Evolutionary conservation across 2,329 filamentous ascomycete species (phyloP).

Genomic region (Lachnellula hyalina): DNA sequence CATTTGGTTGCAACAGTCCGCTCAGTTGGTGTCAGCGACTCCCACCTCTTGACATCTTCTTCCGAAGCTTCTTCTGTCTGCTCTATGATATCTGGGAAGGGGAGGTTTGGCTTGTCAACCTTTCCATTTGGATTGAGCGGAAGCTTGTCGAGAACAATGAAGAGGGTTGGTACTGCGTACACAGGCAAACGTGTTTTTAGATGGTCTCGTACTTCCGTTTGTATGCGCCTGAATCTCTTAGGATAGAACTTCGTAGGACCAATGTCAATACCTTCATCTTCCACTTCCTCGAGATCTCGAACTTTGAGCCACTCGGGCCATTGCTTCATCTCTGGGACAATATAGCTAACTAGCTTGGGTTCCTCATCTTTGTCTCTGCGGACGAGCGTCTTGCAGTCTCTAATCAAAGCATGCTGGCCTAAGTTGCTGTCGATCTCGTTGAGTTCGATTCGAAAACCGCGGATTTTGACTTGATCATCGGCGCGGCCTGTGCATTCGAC

Average conservation of each 20-base stretch:
- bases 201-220: constrained; percentile 29
- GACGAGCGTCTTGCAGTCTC: constrained; percentile 82
- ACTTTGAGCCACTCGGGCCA: constrained; percentile 63
- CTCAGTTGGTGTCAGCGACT: constrained; percentile 39
- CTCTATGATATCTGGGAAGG: constrained; percentile 72
- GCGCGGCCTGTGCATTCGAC: constrained; percentile 75
- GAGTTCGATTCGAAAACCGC: constrained; percentile 92
- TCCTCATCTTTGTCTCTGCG: constrained; percentile 82
- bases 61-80: constrained; percentile 42
- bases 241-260: neutral
- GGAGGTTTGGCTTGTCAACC: constrained; percentile 71
- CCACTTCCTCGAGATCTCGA: constrained; percentile 27
- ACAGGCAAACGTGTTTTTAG: constrained; percentile 66
- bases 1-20: neutral
- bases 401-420: constrained; percentile 65
- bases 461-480: constrained; percentile 91
- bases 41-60: neutral
- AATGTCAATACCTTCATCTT: constrained; percentile 38
- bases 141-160: constrained; percentile 66
- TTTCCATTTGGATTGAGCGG: constrained; percentile 85
- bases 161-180: constrained; percentile 71
- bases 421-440: constrained; percentile 87
- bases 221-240: neutral
- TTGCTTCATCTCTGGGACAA: constrained; percentile 73
- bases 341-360: constrained; percentile 79